These are phyloP conservation scores for Aspergillus brasiliensis DNA, from an alignment of 2,329 filamentous ascomycete species.

Conservation along the genomic window DNA sequence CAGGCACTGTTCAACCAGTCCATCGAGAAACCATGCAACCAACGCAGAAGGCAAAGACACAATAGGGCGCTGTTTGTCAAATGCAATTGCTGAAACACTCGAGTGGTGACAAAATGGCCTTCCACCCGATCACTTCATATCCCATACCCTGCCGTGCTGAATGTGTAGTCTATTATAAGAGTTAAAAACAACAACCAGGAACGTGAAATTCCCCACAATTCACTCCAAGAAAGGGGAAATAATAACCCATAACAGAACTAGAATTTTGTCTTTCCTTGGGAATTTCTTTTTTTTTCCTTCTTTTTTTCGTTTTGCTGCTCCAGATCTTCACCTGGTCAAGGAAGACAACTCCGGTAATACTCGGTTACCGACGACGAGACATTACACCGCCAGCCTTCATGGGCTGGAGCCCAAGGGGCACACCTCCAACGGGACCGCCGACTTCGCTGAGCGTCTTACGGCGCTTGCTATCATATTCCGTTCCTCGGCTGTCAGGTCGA, in stretches of 20 bases:
- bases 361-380: conserved; percentile 40
- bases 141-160: conserved; percentile 11
- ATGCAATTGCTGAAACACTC: not conserved
- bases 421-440: conserved; percentile 47
- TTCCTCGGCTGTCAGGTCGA: conserved; percentile 62
- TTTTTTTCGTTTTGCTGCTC: not conserved
- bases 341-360: not conserved
- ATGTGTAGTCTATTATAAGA: conserved; percentile 22
- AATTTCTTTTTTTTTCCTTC: conserved; percentile 4
- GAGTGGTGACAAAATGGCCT: not conserved
- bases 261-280: conserved; percentile 15
- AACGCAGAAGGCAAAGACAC: not conserved
- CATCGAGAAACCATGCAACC: not conserved
- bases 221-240: conserved; percentile 15
- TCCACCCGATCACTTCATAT: not conserved
- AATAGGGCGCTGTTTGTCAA: not conserved
- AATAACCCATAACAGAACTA: conserved; percentile 9
- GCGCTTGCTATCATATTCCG: conserved; percentile 70
- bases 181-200: conserved; percentile 6
- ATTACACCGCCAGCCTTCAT: conserved; percentile 48
- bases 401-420: conserved; percentile 43
- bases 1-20: not conserved
- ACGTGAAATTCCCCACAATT: conserved; percentile 15
- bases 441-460: conserved; percentile 74
- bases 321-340: not conserved